Evolutionary conservation across 441 rosid species (phyloP).

Genomic region (Theobroma grandiflorum): DNA sequence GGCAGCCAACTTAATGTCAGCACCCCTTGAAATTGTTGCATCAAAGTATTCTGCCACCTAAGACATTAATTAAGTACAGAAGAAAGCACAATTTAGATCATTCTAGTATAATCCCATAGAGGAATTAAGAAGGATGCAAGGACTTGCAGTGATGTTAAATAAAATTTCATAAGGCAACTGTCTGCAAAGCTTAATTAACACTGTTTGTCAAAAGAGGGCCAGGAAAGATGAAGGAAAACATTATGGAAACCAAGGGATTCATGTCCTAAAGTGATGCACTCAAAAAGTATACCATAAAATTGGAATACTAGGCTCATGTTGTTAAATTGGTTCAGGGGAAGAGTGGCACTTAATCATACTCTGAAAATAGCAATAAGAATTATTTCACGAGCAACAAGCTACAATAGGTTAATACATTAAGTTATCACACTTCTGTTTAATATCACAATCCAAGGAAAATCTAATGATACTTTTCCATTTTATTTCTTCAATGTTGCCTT

Average conservation of each 20-base stretch:
- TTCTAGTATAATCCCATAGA: conserved; percentile 19
- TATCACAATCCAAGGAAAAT: conserved; percentile 5
- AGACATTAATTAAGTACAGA: conserved; percentile 31
- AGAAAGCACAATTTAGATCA: conserved; percentile 22
- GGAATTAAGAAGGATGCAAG: conserved; percentile 2
- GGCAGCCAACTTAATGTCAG: conserved; percentile 80
- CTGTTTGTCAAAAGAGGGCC: neutral
- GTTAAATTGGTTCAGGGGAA: neutral
- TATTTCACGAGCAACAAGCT: neutral
- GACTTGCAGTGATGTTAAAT: neutral
- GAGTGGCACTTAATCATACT: conserved; percentile 1
- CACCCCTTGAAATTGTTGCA: conserved; percentile 76
- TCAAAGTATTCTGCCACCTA: conserved; percentile 91
- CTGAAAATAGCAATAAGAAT: neutral
- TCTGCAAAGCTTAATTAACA: neutral
- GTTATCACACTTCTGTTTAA: neutral
- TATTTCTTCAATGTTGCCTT: neutral
- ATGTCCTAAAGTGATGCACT: neutral
- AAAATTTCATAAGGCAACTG: neutral
- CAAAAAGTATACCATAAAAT: neutral
- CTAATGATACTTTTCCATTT: neutral
- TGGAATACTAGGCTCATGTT: neutral
- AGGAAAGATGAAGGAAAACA: neutral
- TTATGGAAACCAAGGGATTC: neutral
- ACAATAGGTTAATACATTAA: conserved; percentile 1